Conservation (phyloP, 148 eudicot genomes). For the Vaccinium corymbosum region DNA sequence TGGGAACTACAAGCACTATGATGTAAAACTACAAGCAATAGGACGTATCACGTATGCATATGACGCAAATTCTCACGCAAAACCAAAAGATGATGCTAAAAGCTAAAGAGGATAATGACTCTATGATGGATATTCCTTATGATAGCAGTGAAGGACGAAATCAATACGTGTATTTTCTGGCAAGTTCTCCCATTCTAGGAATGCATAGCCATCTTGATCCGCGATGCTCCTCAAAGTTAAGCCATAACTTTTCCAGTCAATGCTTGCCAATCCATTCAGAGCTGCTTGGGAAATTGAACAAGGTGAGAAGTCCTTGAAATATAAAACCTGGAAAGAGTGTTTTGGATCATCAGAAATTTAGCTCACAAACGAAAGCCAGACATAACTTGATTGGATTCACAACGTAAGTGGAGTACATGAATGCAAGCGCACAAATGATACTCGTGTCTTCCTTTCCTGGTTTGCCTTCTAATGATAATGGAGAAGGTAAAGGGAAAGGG, state of each 20-base stretch:
- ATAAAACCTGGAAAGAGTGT: conserved; percentile 49
- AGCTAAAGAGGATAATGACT: not conserved
- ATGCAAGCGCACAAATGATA: not conserved
- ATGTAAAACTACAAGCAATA: not conserved
- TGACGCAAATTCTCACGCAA: not conserved
- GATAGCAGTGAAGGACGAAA: conserved; percentile 66
- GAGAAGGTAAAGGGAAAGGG: too few relatives aligned
- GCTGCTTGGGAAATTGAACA: conserved; percentile 50
- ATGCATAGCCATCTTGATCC: conserved; percentile 45
- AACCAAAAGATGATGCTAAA: conserved; percentile 2
- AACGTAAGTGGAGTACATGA: not conserved
- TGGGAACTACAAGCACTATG: conserved; percentile 9
- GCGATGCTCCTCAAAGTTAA: conserved; percentile 42
- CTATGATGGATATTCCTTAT: conserved; percentile 67
- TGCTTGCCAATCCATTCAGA: conserved; percentile 58
- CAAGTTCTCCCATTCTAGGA: conserved; percentile 81
- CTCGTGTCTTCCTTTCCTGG: not conserved
- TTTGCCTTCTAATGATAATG: too few relatives aligned
- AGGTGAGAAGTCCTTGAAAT: conserved; percentile 74
- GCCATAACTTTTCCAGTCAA: conserved; percentile 79
- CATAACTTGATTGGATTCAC: not conserved
- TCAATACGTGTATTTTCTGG: conserved; percentile 57
- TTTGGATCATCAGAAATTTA: not conserved
- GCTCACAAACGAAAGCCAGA: not conserved
- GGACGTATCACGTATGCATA: not conserved